Percentiles rank a stretch among this genome's conserved stretches.
Conservation (phyloP, 768 basidiomycete genomes). For the Leccinum rimulosum region DNA sequence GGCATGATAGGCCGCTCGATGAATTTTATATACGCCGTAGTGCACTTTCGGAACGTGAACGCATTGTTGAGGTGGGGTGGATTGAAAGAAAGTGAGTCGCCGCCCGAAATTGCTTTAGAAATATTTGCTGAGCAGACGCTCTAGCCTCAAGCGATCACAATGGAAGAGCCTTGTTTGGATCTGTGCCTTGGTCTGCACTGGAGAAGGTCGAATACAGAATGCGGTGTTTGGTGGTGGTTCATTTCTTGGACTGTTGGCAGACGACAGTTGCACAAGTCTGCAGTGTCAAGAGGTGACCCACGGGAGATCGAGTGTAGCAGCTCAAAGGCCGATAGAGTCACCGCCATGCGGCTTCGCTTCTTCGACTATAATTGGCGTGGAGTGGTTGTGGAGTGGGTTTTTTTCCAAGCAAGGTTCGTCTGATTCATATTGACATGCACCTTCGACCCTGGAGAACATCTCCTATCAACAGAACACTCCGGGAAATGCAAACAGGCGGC, state of each 20-base stretch:
- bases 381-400: background rate
- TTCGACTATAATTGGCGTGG: background rate
- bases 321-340: background rate
- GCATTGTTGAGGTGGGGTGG: background rate
- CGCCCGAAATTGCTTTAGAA: background rate
- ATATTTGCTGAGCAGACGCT: background rate
- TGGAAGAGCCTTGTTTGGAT: background rate
- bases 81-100: background rate
- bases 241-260: background rate
- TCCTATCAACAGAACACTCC: background rate
- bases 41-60: background rate
- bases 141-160: background rate
- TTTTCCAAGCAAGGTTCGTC: background rate
- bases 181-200: background rate
- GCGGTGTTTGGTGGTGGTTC: background rate
- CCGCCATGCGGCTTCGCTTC: constrained; percentile 10
- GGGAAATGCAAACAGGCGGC: background rate
- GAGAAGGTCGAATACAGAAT: background rate
- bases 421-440: background rate
- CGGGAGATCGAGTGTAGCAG: background rate
- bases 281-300: background rate
- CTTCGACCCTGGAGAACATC: background rate
- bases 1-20: background rate
- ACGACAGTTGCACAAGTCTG: background rate
- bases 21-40: background rate